These are phyloP conservation scores for Chaetothyriales sp. DNA, from an alignment of 2,329 filamentous ascomycete genomes.

Conservation along the genomic window DNA sequence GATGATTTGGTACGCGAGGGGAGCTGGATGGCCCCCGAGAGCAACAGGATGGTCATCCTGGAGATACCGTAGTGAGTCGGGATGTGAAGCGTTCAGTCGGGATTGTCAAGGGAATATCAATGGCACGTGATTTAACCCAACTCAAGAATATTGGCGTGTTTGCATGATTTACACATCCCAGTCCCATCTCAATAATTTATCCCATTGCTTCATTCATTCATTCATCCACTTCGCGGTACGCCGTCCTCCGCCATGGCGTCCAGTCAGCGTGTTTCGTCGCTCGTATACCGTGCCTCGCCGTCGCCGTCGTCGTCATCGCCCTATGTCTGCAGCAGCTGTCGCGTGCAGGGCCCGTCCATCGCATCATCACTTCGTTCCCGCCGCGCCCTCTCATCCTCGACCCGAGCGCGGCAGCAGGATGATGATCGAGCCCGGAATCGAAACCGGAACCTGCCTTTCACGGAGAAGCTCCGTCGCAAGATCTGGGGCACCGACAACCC, in stretches of 20 bases:
- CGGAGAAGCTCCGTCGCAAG: constrained; percentile 32
- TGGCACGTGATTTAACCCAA: too few relatives aligned
- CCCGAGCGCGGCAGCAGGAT: background rate
- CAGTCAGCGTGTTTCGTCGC: background rate
- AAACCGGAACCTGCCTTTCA: constrained; percentile 19
- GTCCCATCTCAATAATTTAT: background rate
- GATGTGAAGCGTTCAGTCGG: too few relatives aligned
- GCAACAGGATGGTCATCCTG: too few relatives aligned
- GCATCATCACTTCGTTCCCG: background rate
- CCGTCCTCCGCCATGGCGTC: background rate
- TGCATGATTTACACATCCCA: background rate
- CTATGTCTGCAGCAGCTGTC: background rate
- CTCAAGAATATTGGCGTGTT: background rate
- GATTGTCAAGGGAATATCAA: too few relatives aligned
- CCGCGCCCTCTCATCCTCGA: background rate
- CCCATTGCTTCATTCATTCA: background rate
- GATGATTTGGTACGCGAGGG: too few relatives aligned
- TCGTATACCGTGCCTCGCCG: background rate
- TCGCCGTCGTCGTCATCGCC: background rate
- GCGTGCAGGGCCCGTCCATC: background rate
- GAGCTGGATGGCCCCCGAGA: too few relatives aligned
- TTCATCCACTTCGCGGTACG: background rate
- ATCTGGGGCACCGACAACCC: constrained; percentile 38
- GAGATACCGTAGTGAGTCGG: too few relatives aligned
- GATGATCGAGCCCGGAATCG: background rate